These are phyloP conservation scores for Trifolium dubium DNA, from an alignment of 306 rosid genomes.

Conservation along the genomic window DNA sequence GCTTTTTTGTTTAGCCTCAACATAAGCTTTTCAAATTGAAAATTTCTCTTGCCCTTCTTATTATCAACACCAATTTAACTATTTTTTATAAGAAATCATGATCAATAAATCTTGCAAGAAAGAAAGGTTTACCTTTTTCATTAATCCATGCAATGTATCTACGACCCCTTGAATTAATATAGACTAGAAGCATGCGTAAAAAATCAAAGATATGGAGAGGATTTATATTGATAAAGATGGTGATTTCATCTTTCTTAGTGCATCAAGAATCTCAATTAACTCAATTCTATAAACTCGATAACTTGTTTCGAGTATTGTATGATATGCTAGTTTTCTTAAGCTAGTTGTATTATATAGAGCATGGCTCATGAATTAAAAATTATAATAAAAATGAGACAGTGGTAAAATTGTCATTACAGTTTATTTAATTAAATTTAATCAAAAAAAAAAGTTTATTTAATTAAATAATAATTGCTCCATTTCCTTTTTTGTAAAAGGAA, in stretches of 20 bases:
- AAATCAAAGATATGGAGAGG: constrained; percentile 42
- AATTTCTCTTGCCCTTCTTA: constrained; percentile 43
- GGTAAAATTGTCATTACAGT: no score
- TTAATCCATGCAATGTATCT: constrained; percentile 77
- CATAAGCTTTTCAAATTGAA: not conserved
- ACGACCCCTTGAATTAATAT: constrained; percentile 45
- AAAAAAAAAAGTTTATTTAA: no score
- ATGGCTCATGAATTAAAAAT: not conserved
- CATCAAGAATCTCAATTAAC: not conserved
- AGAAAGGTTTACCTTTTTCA: constrained; percentile 50
- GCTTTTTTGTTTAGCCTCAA: not conserved
- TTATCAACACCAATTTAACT: not conserved
- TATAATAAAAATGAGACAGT: no score
- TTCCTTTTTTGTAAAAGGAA: no score
- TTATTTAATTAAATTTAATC: no score
- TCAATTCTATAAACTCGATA: not conserved
- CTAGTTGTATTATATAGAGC: not conserved
- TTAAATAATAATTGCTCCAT: no score
- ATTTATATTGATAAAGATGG: not conserved
- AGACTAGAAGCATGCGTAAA: constrained; percentile 60
- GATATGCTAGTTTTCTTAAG: not conserved
- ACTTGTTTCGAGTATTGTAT: not conserved
- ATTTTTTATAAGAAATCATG: constrained; percentile 39
- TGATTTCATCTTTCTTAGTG: not conserved
- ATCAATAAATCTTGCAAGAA: constrained; percentile 53